A percentile compares a stretch with the other conserved stretches of the same genome.
These are phyloP conservation scores for Aspergillus phoenicis DNA, from an alignment of 2,329 filamentous ascomycete genomes.

Conservation along the genomic window DNA sequence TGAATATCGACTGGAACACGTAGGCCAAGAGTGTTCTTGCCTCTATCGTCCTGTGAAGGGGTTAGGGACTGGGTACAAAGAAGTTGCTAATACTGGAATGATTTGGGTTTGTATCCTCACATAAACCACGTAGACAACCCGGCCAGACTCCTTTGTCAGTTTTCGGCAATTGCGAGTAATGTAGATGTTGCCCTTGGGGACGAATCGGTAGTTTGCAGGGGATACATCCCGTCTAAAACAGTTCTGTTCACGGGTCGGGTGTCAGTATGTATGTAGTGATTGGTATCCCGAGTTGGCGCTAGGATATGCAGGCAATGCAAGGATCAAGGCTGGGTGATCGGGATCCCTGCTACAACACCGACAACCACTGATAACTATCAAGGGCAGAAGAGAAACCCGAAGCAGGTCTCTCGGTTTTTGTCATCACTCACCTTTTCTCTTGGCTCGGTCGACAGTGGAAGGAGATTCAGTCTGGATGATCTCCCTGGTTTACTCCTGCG, in stretches of 20 bases:
- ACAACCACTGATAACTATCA: neutral
- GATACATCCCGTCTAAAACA: slow-evolving; percentile 32
- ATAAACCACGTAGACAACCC: slow-evolving; percentile 41
- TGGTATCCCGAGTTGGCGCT: slow-evolving; percentile 4
- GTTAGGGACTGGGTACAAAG: slow-evolving; percentile 4
- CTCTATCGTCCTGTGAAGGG: slow-evolving; percentile 29
- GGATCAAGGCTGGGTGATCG: neutral
- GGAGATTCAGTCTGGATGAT: slow-evolving; percentile 4
- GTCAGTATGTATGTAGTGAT: slow-evolving; percentile 9
- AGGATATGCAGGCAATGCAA: slow-evolving; percentile 6
- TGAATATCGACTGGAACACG: slow-evolving; percentile 47
- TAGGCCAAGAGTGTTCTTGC: slow-evolving; percentile 44
- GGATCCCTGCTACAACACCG: neutral
- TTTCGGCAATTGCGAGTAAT: slow-evolving; percentile 46
- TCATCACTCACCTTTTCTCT: slow-evolving; percentile 30
- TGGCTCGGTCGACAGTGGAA: slow-evolving; percentile 29
- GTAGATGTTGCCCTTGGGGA: slow-evolving; percentile 47
- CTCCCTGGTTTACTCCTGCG: slow-evolving; percentile 1
- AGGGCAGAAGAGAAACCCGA: no score
- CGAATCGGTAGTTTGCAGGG: slow-evolving; percentile 41
- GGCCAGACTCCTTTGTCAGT: slow-evolving; percentile 36
- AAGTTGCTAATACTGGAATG: neutral
- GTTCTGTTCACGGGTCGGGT: slow-evolving; percentile 28
- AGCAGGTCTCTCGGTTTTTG: no score
- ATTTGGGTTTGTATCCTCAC: slow-evolving; percentile 27